Evolutionary conservation across 2,329 filamentous ascomycete genomes (phyloP).

Genomic region (Aspergillus spinulosporus): DNA sequence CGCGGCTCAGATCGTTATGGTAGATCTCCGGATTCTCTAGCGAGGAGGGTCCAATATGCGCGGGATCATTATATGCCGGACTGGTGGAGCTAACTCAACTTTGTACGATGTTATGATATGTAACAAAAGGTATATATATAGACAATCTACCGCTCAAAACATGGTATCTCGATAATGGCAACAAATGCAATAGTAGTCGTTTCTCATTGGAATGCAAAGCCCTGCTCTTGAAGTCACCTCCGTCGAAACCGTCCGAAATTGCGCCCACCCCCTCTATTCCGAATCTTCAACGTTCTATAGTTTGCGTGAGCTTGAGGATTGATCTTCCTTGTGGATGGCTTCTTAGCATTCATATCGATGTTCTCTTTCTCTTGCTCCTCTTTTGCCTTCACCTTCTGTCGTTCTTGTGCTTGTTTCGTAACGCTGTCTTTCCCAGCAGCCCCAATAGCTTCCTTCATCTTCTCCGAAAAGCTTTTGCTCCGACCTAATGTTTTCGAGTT

Average conservation of each 20-base stretch:
- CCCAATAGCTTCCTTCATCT: conserved; percentile 39
- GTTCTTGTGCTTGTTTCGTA: neutral
- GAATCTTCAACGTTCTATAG: conserved; percentile 50
- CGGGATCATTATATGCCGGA: conserved; percentile 38
- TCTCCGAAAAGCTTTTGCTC: conserved; percentile 38
- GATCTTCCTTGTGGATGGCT: conserved; percentile 37
- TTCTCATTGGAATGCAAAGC: conserved; percentile 17
- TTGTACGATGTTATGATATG: conserved; percentile 3
- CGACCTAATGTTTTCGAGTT: conserved; percentile 22
- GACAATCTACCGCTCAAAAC: conserved; percentile 7
- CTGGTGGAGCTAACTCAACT: conserved; percentile 15
- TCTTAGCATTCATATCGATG: conserved; percentile 14
- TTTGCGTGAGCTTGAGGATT: conserved; percentile 52
- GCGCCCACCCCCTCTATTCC: conserved; percentile 38
- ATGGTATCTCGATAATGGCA: conserved; percentile 22
- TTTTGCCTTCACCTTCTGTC: conserved; percentile 15
- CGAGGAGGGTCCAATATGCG: conserved; percentile 32
- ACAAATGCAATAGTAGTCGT: conserved; percentile 16
- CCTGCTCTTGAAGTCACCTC: conserved; percentile 24
- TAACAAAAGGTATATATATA: conserved; percentile 13
- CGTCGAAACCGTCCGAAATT: conserved; percentile 41
- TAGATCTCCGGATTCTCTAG: conserved; percentile 19
- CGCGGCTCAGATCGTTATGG: conserved; percentile 14
- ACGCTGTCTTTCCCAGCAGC: conserved; percentile 16
- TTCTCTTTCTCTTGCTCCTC: conserved; percentile 26